Conservation (phyloP, 306 rosid genomes). For the Casuarina equisetifolia region DNA sequence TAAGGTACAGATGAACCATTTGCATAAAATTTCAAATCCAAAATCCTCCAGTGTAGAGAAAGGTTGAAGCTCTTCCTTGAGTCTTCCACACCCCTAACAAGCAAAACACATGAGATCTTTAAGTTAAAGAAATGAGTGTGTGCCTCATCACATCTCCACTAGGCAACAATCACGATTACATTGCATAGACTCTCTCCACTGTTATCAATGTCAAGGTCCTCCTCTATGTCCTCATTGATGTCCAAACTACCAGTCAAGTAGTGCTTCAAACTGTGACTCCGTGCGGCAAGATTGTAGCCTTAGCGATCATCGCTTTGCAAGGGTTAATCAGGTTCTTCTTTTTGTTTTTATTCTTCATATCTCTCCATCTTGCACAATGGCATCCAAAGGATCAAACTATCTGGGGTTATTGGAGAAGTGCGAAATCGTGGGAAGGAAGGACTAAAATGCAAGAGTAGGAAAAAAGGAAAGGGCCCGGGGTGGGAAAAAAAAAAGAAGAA, state of each 20-base stretch:
- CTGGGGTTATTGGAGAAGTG: no score
- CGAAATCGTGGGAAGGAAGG: no score
- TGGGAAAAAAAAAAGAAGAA: no score
- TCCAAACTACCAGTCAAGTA: conserved; percentile 83
- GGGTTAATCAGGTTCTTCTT: conserved; percentile 90
- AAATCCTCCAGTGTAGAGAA: conserved; percentile 16
- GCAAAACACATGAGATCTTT: conserved; percentile 16
- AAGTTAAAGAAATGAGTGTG: conserved; percentile 13
- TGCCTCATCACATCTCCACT: not conserved
- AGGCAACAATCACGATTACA: conserved; percentile 34
- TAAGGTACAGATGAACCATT: conserved; percentile 15
- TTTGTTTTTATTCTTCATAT: no score
- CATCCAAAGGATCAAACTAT: no score
- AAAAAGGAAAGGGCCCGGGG: no score
- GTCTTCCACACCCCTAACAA: conserved; percentile 29
- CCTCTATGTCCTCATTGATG: conserved; percentile 90
- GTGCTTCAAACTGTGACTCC: conserved; percentile 59
- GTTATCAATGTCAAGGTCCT: conserved; percentile 82
- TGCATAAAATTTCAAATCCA: conserved; percentile 29
- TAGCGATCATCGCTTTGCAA: conserved; percentile 71
- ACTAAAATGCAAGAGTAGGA: no score
- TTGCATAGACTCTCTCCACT: conserved; percentile 92
- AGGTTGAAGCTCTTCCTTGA: conserved; percentile 24
- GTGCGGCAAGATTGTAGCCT: conserved; percentile 87
- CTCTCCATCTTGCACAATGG: no score